Conservation (phyloP, 1,139 yeast genomes). For the Zygosaccharomyces pseudobailii region DNA sequence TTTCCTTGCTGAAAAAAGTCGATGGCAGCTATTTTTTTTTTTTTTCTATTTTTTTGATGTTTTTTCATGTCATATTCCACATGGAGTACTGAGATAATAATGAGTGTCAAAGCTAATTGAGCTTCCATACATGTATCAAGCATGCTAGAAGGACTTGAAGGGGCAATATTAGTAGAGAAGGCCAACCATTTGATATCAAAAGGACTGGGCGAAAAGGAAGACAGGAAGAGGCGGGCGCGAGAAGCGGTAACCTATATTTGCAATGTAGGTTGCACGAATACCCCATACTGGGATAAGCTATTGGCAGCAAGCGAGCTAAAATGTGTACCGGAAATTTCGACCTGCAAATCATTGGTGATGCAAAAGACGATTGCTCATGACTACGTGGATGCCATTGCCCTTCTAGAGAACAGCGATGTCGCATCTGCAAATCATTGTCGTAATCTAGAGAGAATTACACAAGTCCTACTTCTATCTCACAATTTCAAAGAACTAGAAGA, state of each 20-base stretch:
- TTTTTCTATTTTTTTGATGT: background rate
- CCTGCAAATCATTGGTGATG: constrained; percentile 2
- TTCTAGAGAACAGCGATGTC: constrained; percentile 15
- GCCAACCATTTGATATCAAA: constrained; percentile 11
- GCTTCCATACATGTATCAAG: background rate
- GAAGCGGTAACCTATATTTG: constrained; percentile 13
- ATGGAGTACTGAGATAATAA: too few species aligned
- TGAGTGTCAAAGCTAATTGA: too few species aligned
- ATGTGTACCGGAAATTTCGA: background rate
- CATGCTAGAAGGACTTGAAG: constrained; percentile 5
- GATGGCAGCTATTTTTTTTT: background rate
- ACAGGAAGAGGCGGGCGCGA: constrained; percentile 12
- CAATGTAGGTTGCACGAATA: constrained; percentile 10
- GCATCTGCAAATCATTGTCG: constrained; percentile 9
- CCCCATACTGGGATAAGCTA: constrained; percentile 18
- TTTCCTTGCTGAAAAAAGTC: too few species aligned
- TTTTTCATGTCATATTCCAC: too few species aligned
- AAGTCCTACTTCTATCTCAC: constrained; percentile 17
- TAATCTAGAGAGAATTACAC: constrained; percentile 17
- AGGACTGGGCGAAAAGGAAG: constrained; percentile 6
- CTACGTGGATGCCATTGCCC: constrained; percentile 19
- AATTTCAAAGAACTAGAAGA: constrained; percentile 24
- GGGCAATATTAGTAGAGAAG: constrained; percentile 18
- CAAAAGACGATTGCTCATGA: constrained; percentile 19
- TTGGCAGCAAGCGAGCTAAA: constrained; percentile 6